Base-by-base conservation (phyloP, 2,329 filamentous ascomycete genomes). In the Hypomyces perniciosus region DNA sequence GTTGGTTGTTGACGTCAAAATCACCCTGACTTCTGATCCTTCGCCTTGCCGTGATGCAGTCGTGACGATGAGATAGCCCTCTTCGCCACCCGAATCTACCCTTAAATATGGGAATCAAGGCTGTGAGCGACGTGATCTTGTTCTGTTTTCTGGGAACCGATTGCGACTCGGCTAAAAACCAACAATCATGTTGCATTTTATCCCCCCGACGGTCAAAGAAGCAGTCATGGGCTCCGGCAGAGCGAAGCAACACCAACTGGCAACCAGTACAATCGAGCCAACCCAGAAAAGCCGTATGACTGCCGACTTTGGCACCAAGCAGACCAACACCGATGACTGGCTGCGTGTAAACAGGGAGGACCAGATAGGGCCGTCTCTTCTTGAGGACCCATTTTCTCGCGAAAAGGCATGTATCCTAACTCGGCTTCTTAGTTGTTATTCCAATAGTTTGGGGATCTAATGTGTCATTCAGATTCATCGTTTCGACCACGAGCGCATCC, bases 261-360 rank as follows among this genome's bases (percentile, higher is more conserved):
- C 73, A 28, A 68, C 69, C 38, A 72, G 83, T 54, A 85, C 72
- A 4, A 77, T 81, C 49, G 76, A 88, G 62, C 74, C 81, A 2
- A 70, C 78, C 41, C 68, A 77, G 45, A 75, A 80, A 35, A 73
- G 77, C 31, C 75, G 79, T 37, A 80, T 90, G 57, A 92, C 88
- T 0, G 85, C 84, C 44, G 89, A 95, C 61, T 88, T 78, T 69
- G 90, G 90, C 26, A 81, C 85, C 29, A 88, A 85, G 67, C 78
- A 90, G 61, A 71, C 73, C 39, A 85, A 85, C 60, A 84, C 85
- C 1, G 90, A 95, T 61, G 78, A 90, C 63, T 93, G 88, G 88
- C 72, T 95, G 48, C 81, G 79, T 47, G 76, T 85, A 5, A 77
- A 72, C 28, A 82, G 71, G 34, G 75, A 82, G 3, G 77, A 87